Evolutionary conservation across 768 basidiomycete species (phyloP), one percentile per base, ranked within the genome.

Genomic region (Lactarius deliciosus): DNA sequence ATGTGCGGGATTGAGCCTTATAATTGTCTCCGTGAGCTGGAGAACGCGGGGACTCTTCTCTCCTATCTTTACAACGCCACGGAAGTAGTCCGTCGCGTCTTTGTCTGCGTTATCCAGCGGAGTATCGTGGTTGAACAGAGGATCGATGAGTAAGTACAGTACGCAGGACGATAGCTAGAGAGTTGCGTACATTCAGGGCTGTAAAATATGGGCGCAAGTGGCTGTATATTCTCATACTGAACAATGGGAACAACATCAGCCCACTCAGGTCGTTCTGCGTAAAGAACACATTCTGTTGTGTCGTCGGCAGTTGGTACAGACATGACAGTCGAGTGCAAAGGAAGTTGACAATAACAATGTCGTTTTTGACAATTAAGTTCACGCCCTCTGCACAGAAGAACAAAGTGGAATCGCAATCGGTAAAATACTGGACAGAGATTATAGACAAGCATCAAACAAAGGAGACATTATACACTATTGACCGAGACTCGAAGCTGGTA

Each of bases 151-250:
- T 62, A 75, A 73, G 65, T 62, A 75, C 30, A 45, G 61, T 60
- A 30, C 47, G 61, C 53, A 40, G 10, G 58, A 58, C 32, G 43
- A 58, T 36, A 68, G 56, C 43, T 22, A 25, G 43, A 54, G 50
- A 6, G 15, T 7, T 53, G 82, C 92, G 74, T 64, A 96, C 96
- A 99, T 81, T 94, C 89, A 45, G 81, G 80, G 4, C 86, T 86
- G 74, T 99, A 99, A 74, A 96, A 87, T 76, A 99, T 98, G 2
- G 94, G 92, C 0, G 94, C 96, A 50, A 98, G 81, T 1, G 94
- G 91, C 66, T 85, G 84, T 38, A 83, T 75, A 22, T 81, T 84
- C 71, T 97, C 95, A 64, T 91, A 89, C 72, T 98, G 96, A 25
- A 85, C 80, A 16, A 96, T 72, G 0, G 96, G 94, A 5, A 77